These are phyloP conservation scores for Alternaria sp. DNA, from an alignment of 2,329 filamentous ascomycete species.

Conservation along the genomic window DNA sequence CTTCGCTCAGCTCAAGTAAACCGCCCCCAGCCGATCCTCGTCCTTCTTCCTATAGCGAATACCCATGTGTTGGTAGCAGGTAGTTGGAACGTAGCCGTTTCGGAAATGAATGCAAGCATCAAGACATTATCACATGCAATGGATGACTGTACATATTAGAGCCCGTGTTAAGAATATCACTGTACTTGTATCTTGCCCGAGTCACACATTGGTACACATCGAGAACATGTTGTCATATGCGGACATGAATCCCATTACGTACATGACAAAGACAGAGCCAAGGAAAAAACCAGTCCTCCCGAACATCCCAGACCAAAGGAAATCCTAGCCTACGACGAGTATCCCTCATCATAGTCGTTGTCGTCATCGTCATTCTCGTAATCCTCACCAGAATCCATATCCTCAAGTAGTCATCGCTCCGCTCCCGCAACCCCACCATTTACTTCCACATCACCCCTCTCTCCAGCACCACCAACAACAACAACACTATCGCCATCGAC, in stretches of 20 bases:
- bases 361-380: slow-evolving; percentile 6
- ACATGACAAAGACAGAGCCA: not conserved
- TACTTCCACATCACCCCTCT: slow-evolving; percentile 12
- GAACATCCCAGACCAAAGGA: not conserved
- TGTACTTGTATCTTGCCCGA: slow-evolving; percentile 40
- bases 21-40: slow-evolving; percentile 17
- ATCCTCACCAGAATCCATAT: slow-evolving; percentile 21
- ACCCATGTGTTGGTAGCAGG: slow-evolving; percentile 18
- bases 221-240: not conserved
- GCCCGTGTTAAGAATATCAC: slow-evolving; percentile 51
- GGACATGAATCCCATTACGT: not conserved
- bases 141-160: slow-evolving; percentile 48
- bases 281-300: not conserved
- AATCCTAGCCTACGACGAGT: not conserved
- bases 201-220: not conserved
- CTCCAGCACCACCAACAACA: slow-evolving; percentile 6
- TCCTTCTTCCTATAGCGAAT: slow-evolving; percentile 20
- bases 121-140: slow-evolving; percentile 31
- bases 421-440: not conserved
- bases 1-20: slow-evolving; percentile 90
- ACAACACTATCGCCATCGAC: slow-evolving; percentile 34
- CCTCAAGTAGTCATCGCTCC: slow-evolving; percentile 35
- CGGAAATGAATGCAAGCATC: slow-evolving; percentile 32
- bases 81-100: slow-evolving; percentile 27
- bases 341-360: slow-evolving; percentile 1